Conservation (phyloP, 2,329 filamentous ascomycete genomes). For the Rhinocladiella mackenziei region DNA sequence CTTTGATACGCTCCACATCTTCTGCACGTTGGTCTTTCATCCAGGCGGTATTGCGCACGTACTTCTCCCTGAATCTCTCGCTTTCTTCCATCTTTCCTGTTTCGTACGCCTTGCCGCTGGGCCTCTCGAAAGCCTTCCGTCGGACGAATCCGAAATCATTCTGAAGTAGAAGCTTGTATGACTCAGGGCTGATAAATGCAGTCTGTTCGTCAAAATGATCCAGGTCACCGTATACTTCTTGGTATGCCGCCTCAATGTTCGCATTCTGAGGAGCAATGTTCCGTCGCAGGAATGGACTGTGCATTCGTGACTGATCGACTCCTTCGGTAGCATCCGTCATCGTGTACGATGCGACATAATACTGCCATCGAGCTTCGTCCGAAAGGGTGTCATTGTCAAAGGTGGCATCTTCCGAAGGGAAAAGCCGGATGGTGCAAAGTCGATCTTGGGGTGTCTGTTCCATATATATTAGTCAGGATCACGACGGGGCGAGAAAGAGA, state of each 20-base stretch:
- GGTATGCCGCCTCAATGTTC: constrained; percentile 60
- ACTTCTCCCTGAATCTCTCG: constrained; percentile 50
- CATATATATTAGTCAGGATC: constrained; percentile 31
- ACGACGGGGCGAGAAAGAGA: background rate
- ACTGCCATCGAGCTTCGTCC: constrained; percentile 71
- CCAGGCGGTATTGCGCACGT: constrained; percentile 51
- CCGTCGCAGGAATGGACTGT: constrained; percentile 65
- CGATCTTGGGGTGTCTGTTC: constrained; percentile 61
- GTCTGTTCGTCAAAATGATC: constrained; percentile 64
- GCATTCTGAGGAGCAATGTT: constrained; percentile 63
- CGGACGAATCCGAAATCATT: constrained; percentile 61
- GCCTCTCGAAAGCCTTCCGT: constrained; percentile 34
- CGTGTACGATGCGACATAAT: constrained; percentile 90
- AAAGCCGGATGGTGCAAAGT: constrained; percentile 72
- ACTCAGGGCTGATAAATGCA: constrained; percentile 71
- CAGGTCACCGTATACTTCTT: constrained; percentile 52
- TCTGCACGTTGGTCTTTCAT: constrained; percentile 49
- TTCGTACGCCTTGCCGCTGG: constrained; percentile 28
- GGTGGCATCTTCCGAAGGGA: constrained; percentile 77
- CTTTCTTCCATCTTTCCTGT: constrained; percentile 40
- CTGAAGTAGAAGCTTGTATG: constrained; percentile 69
- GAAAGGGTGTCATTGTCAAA: constrained; percentile 70
- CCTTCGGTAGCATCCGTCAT: constrained; percentile 85
- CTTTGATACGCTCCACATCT: constrained; percentile 40
- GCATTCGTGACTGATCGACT: constrained; percentile 60